Base-by-base conservation (phyloP, 345 rosid species). In the Chamaenerion angustifolium region DNA sequence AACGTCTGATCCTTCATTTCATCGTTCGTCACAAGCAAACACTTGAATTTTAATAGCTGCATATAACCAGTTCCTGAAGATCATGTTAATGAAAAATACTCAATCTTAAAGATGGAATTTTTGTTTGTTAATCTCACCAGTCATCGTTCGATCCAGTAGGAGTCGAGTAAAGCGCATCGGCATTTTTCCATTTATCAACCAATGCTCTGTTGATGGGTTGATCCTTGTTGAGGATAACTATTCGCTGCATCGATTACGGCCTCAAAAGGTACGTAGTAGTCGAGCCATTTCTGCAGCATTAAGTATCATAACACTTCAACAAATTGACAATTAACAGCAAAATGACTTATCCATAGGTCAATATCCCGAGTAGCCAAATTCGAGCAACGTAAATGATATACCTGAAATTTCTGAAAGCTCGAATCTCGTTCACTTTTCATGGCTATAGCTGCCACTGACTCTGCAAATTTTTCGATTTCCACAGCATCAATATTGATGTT, bases 1-100 rank as follows among this genome's bases (percentile, higher is more conserved):
- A 82, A 82, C 25, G 70, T 72, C 61, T 82, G 92, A 63, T 82
- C 92, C 72, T 83, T 71, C 86, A 79, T 82, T 76, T 82, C 90
- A 46, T 82, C 86, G 1, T 82, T 82, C 41, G 83, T 76, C 64
- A 82, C 78, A n/a, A 82, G 17, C 46, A 82, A 67, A 60, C 83
- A 66, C 65, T 65, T 82, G 56, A 66, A 76, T n/a, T 71, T 75
- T 82, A 56, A 82, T 75, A 57, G 86, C 86, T 63, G 86, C 86
- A 71, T 79, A 82, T 62, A 82, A 67, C 92, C 92, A 82, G 62
- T 74, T 79, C 86, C 92, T 82, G 89, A 68, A 73, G 52, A 31
- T 52, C 52, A 63, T 7, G 57, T 66, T 47, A 76, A 23, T 23
- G 27, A 23, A 23, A 23, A 23, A 23, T 23, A 23, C 27, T 23